Percentiles rank a stretch among this genome's conserved stretches.
Evolutionary conservation across 1,284 basidiomycete genomes (phyloP).

Genomic region (Heterobasidion irregulare): DNA sequence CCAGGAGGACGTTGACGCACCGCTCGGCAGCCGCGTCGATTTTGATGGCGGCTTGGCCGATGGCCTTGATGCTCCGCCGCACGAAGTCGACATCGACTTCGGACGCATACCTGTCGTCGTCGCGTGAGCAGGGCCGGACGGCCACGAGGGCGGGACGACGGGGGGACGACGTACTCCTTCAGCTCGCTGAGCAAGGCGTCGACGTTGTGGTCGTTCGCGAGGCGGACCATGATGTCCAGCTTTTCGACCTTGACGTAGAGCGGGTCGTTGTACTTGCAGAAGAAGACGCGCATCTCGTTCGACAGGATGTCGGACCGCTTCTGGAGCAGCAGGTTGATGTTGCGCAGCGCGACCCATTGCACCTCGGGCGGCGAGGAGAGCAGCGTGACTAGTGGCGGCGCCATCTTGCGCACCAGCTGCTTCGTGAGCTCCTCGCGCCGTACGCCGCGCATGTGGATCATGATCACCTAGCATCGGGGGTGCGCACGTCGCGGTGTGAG

Average conservation of each 20-base stretch:
- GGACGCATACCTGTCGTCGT: constrained; percentile 70
- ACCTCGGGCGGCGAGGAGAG: constrained; percentile 77
- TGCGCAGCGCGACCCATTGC: constrained; percentile 95
- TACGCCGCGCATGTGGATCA: constrained; percentile 91
- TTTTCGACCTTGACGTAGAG: constrained; percentile 98
- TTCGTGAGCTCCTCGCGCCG: constrained; percentile 81
- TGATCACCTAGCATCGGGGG: constrained; percentile 63
- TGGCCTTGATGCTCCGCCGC: constrained; percentile 87
- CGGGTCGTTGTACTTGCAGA: constrained; percentile 99
- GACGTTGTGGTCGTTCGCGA: constrained; percentile 89
- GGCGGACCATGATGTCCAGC: constrained; percentile 95
- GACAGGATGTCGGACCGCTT: constrained; percentile 84
- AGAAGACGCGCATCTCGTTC: constrained; percentile 98
- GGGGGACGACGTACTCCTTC: constrained; percentile 74
- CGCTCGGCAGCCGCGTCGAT: constrained; percentile 90
- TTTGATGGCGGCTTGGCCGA: constrained; percentile 95
- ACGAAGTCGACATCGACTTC: constrained; percentile 99
- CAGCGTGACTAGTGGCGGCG: constrained; percentile 84
- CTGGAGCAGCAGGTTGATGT: constrained; percentile 94
- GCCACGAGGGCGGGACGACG: background rate
- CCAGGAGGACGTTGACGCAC: constrained; percentile 90
- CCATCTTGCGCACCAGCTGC: constrained; percentile 93
- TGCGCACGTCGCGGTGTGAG: background rate
- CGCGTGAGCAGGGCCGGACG: background rate
- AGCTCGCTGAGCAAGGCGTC: constrained; percentile 92